A percentile compares a stretch with the other conserved stretches of the same genome.
These are phyloP conservation scores for Ophiostoma quercus DNA, from an alignment of 2,329 filamentous ascomycete species.

Conservation along the genomic window DNA sequence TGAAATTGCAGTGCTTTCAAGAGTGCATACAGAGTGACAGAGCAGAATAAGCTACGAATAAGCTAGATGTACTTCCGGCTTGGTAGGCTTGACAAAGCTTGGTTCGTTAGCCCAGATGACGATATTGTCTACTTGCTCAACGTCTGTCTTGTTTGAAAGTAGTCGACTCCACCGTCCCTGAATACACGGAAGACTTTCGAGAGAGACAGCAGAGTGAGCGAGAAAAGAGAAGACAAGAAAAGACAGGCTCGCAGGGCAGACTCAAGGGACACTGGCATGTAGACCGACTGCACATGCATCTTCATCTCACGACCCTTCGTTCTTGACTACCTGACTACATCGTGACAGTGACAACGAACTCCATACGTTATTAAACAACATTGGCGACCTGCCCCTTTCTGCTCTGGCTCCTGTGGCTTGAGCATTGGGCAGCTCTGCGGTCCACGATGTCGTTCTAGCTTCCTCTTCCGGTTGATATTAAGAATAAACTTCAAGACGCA, in stretches of 20 bases:
- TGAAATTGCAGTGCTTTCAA: not conserved
- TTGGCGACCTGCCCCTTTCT: conserved; percentile 4
- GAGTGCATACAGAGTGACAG: no score
- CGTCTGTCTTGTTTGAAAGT: conserved; percentile 3
- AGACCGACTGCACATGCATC: not conserved
- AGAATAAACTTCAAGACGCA: not conserved
- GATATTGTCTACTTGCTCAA: conserved; percentile 2
- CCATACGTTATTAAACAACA: no score
- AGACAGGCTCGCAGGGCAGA: not conserved
- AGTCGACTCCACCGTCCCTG: not conserved
- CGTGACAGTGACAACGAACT: not conserved
- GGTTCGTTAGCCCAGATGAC: not conserved
- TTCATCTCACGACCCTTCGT: not conserved
- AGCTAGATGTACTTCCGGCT: not conserved
- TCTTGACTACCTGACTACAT: not conserved
- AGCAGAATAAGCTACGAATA: no score
- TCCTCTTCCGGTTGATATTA: not conserved
- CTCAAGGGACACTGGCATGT: not conserved
- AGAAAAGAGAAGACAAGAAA: not conserved
- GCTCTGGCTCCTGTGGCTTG: not conserved
- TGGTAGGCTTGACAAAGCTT: conserved; percentile 8
- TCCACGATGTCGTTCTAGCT: not conserved
- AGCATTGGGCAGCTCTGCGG: not conserved
- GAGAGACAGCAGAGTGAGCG: no score
- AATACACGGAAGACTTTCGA: not conserved